Evolutionary conservation across 2,329 filamentous ascomycete species (phyloP), one percentile per base, ranked within the genome.

Genomic region (Fusarium sp.): DNA sequence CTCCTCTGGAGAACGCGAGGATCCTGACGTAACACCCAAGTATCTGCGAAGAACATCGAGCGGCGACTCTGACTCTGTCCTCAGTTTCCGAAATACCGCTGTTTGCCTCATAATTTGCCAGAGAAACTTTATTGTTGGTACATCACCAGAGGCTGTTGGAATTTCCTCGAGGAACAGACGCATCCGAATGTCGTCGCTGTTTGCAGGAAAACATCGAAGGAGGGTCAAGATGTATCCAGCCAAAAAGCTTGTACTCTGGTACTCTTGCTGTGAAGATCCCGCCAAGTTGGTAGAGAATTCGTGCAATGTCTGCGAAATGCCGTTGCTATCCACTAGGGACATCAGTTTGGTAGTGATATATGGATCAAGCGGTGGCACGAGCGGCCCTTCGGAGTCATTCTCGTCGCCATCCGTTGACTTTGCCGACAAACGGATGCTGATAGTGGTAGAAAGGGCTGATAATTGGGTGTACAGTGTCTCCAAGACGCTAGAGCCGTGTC

Each of bases 121-220:
- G 70, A 98, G 92, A 74, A 93, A 97, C 70, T 91, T 80, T 69
- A 73, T 77, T 50, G 74, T 80, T 4, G 84, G 79, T 6, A 91
- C 83, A 41, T 91, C 88, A 0, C 93, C 92, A 6, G 70, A 64
- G 8, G 66, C 21, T 4, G 74, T 76, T 18, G 77, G 76, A 15
- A 80, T 79, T 51, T 79, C 69, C 25, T 77, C 76, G 39, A 96
- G 84, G 74, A 96, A 98, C 1, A 98, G 83, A 81, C 93, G 95
- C 93, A 98, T 97, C 21, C 94, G 90, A 62, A 97, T 96, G 60
- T 97, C 94, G 74, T 97, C 94, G 5, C 90, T 90, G 60, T 88
- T 86, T 9, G 85, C 82, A 11, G 95, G 94, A 69, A 98, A 98
- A 71, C 94, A 94, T 59, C 92, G 88, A 6, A 98, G 82, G 5